Base-by-base conservation (phyloP, 2,329 filamentous ascomycete species). In the Colletotrichum nymphaeae region DNA sequence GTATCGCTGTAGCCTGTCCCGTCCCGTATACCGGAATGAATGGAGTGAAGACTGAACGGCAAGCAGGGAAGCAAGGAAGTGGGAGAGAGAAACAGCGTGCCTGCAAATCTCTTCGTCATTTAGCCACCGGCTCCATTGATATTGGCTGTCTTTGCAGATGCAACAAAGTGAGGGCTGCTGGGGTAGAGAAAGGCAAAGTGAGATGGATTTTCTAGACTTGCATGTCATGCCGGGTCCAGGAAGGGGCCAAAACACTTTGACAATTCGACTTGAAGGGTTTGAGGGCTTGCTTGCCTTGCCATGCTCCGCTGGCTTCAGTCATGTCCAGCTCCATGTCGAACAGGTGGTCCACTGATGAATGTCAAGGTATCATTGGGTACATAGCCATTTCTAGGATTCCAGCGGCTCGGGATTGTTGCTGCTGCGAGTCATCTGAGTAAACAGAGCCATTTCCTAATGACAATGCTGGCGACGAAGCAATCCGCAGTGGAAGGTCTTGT, bases 341-440 rank as follows among this genome's bases (percentile, higher is more conserved):
- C 16, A 19, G 37, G 37, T 42, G 37, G 37, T 42, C 37, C 5
- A 42, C 5, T 42, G 14, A 42, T 19, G 37, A 7, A 42, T 42
- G 37, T 42, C 37, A 12, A 35, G 32, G 32, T 42, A 42, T 42
- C 37, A 42, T 42, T 42, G 14, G 19, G 42, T n/a, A 22, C 42
- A 11, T 19, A 49, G 22, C 12, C 32, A 22, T 57, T 30, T 3
- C 19, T 12, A 12, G 32, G 32, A 35, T 35, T 35, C 32, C 19
- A 65, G 16, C 55, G 42, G 49, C 52, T 49, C 22, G 42, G 32
- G 70, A 6, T 42, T 37, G 67, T 49, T 14, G 56, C 49, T n/a
- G 67, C 70, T 71, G 62, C 71, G 67, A 73, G 60, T 53, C 56
- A 71, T 73, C 62, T 37, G 56, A 66, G 14, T 42, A 16, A 42